These are phyloP conservation scores for Debaryomyces sp. DNA, from an alignment of 1,139 yeast species.

Conservation along the genomic window DNA sequence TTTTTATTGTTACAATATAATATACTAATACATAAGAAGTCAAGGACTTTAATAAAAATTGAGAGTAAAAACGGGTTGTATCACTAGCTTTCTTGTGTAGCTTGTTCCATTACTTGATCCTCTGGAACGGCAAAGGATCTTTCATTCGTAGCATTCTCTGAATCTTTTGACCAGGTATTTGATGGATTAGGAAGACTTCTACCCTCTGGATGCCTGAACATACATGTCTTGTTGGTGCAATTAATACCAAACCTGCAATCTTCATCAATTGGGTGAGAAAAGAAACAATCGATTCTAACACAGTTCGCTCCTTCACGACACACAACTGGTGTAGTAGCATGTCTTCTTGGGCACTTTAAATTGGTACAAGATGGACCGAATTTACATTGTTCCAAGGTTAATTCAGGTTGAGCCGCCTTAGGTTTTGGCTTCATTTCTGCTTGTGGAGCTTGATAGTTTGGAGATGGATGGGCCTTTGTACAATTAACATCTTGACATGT, in stretches of 20 bases:
- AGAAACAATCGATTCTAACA: conserved; percentile 76
- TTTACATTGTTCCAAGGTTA: conserved; percentile 77
- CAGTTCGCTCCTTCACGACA: conserved; percentile 85
- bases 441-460: conserved; percentile 43
- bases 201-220: conserved; percentile 79
- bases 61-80: background rate
- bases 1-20: conserved; percentile 19
- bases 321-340: conserved; percentile 69
- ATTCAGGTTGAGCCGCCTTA: conserved; percentile 37
- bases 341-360: conserved; percentile 78
- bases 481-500: conserved; percentile 64
- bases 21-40: conserved; percentile 12
- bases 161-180: conserved; percentile 48
- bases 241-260: conserved; percentile 78
- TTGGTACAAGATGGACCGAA: conserved; percentile 78
- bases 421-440: conserved; percentile 21
- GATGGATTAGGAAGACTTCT: conserved; percentile 39
- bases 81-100: conserved; percentile 38
- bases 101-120: conserved; percentile 73
- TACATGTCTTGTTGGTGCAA: conserved; percentile 71
- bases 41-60: conserved; percentile 3
- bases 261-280: conserved; percentile 78
- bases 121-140: conserved; percentile 80
- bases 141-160: conserved; percentile 41
- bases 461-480: conserved; percentile 80